Percentiles rank a stretch among this genome's conserved stretches.
phyloP scores from a whole-genome alignment of 2,329 filamentous ascomycete genomes.

The Massarina eburnea region DNA sequence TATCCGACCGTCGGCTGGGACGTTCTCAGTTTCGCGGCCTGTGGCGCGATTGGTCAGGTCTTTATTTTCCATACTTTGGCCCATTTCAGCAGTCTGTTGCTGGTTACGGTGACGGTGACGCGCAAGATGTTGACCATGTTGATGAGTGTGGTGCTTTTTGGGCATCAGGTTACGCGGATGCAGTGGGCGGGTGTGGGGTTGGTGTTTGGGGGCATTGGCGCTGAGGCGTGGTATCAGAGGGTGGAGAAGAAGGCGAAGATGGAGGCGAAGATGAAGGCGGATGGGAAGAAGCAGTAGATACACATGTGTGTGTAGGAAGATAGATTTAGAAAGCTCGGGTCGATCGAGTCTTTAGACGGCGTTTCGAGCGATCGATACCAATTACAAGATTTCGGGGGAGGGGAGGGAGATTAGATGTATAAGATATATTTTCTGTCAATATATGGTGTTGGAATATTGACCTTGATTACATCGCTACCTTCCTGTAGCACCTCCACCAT shows the following conservation, averaged over 20 bases:
- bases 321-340: too few relatives aligned
- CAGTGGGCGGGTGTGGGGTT: slow-evolving; percentile 92
- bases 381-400: not conserved
- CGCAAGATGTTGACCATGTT: slow-evolving; percentile 99
- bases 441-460: too few relatives aligned
- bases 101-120: slow-evolving; percentile 96
- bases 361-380: not conserved
- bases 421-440: too few relatives aligned
- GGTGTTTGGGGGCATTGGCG: slow-evolving; percentile 93
- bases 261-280: slow-evolving; percentile 47
- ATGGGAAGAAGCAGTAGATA: slow-evolving; percentile 15
- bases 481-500: too few relatives aligned
- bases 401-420: too few relatives aligned
- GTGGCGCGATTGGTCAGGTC: slow-evolving; percentile 89
- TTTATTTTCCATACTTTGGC: slow-evolving; percentile 95
- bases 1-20: slow-evolving; percentile 84
- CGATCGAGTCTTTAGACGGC: not conserved
- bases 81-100: slow-evolving; percentile 85
- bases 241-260: slow-evolving; percentile 83
- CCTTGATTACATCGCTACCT: too few relatives aligned
- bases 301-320: not conserved
- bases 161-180: slow-evolving; percentile 80
- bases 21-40: slow-evolving; percentile 85
- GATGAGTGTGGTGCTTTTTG: slow-evolving; percentile 90
- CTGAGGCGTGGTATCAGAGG: slow-evolving; percentile 79